Evolutionary conservation across 139 green algal species (phyloP).

Genomic region (Picochlorum sp.): DNA sequence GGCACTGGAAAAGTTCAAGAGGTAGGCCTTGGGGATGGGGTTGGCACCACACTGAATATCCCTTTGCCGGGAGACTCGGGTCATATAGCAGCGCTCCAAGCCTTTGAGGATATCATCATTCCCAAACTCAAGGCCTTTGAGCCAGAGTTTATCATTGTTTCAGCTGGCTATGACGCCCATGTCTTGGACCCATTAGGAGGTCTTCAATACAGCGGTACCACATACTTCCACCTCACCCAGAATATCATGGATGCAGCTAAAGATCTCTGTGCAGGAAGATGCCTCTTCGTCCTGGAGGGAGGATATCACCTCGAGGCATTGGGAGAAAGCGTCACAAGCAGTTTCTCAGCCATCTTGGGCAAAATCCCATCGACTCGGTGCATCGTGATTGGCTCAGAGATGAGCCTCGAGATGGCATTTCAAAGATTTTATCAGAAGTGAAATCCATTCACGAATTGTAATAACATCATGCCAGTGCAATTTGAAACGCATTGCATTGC

Average conservation of each 20-base stretch:
- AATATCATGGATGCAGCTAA: slow-evolving; percentile 34
- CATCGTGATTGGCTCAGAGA: slow-evolving; percentile 35
- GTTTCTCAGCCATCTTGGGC: slow-evolving; percentile 53
- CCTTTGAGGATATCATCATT: slow-evolving; percentile 62
- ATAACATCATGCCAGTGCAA: background rate
- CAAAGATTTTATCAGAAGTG: slow-evolving; percentile 22
- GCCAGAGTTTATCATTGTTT: slow-evolving; percentile 72
- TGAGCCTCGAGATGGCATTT: slow-evolving; percentile 39
- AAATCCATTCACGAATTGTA: slow-evolving; percentile 34
- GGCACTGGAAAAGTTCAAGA: slow-evolving; percentile 61
- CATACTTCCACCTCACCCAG: slow-evolving; percentile 55
- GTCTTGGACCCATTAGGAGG: slow-evolving; percentile 73
- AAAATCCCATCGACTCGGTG: slow-evolving; percentile 20
- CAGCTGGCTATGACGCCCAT: slow-evolving; percentile 81
- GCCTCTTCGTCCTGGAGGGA: slow-evolving; percentile 82
- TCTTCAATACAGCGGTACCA: slow-evolving; percentile 59
- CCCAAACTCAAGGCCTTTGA: slow-evolving; percentile 61
- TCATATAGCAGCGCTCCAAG: slow-evolving; percentile 43
- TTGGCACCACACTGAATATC: slow-evolving; percentile 73
- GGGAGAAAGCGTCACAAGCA: slow-evolving; percentile 60
- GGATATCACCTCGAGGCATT: slow-evolving; percentile 66
- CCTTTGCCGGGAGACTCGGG: slow-evolving; percentile 64
- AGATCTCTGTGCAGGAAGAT: slow-evolving; percentile 53
- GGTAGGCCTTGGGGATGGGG: slow-evolving; percentile 50
- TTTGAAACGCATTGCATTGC: background rate